A percentile compares a stretch with the other conserved stretches of the same genome.
These are phyloP conservation scores for Allomyces macrogynus DNA, from an alignment of 192 early-diverging fungal genomes.

Conservation along the genomic window DNA sequence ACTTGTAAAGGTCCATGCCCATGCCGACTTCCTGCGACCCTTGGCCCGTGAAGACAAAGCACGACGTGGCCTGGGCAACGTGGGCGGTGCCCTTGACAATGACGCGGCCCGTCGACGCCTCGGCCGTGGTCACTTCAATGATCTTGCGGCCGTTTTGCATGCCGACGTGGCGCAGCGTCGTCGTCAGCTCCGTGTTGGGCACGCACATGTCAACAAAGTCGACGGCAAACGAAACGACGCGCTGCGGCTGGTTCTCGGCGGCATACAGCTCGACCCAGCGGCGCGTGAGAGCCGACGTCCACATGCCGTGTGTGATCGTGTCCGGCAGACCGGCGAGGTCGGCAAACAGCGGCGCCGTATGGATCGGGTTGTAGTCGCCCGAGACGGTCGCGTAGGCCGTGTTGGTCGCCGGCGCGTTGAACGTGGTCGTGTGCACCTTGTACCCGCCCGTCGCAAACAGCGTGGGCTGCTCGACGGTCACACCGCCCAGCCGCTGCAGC, in stretches of 20 bases:
- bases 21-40: slow-evolving; percentile 90
- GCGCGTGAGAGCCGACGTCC: slow-evolving; percentile 80
- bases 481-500: background rate
- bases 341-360: slow-evolving; percentile 88
- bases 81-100: slow-evolving; percentile 78
- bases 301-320: slow-evolving; percentile 95
- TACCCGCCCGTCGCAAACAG: slow-evolving; percentile 83
- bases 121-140: slow-evolving; percentile 61
- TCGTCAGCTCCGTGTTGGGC: slow-evolving; percentile 70
- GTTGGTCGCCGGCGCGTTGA: slow-evolving; percentile 69
- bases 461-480: slow-evolving; percentile 60
- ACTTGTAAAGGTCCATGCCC: slow-evolving; percentile 82
- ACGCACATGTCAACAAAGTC: slow-evolving; percentile 85
- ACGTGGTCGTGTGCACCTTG: slow-evolving; percentile 65
- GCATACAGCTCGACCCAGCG: slow-evolving; percentile 92
- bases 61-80: slow-evolving; percentile 76
- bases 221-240: slow-evolving; percentile 66
- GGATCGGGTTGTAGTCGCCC: slow-evolving; percentile 88
- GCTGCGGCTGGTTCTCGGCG: slow-evolving; percentile 76
- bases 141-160: slow-evolving; percentile 94
- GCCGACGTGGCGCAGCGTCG: slow-evolving; percentile 76
- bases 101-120: slow-evolving; percentile 55
- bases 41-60: slow-evolving; percentile 89
- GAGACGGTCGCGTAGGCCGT: slow-evolving; percentile 68
- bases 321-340: slow-evolving; percentile 72